A percentile compares a stretch with the other conserved stretches of the same genome.
phyloP scores from a whole-genome alignment of 192 early-diverging fungal genomes.

The Dispira simplex region DNA sequence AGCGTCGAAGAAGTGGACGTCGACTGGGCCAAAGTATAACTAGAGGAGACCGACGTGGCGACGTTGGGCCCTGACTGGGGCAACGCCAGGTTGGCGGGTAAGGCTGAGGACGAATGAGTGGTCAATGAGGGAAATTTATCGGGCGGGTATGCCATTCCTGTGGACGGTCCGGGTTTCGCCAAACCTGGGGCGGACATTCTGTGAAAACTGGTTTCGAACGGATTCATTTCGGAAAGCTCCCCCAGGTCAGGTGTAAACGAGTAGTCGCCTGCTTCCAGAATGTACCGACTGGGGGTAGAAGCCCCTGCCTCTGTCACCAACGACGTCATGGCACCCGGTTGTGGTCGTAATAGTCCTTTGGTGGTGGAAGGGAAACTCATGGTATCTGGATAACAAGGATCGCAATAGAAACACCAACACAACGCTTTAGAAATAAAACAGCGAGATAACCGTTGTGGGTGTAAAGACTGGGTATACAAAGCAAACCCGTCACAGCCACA shows the following conservation, averaged over 20 bases:
- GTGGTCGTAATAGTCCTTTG: no score
- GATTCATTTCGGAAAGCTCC: neutral
- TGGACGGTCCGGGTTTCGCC: neutral
- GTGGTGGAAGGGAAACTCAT: no score
- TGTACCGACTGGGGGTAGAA: neutral
- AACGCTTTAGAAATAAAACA: no score
- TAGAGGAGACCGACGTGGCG: neutral
- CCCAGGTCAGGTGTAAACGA: neutral
- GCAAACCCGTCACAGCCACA: no score
- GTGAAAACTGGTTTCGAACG: neutral
- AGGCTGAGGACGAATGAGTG: neutral
- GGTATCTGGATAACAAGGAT: no score
- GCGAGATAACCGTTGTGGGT: no score
- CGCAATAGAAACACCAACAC: no score
- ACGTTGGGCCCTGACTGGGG: neutral
- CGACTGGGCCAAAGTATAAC: neutral
- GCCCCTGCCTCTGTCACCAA: neutral
- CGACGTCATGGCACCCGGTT: no score
- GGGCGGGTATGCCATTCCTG: neutral
- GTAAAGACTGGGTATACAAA: no score
- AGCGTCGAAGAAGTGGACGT: neutral
- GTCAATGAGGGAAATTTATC: neutral
- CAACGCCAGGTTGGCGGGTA: neutral
- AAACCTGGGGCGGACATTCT: neutral
- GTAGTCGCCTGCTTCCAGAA: neutral